Evolutionary conservation across 345 rosid genomes (phyloP).

Genomic region (Linum tenue): DNA sequence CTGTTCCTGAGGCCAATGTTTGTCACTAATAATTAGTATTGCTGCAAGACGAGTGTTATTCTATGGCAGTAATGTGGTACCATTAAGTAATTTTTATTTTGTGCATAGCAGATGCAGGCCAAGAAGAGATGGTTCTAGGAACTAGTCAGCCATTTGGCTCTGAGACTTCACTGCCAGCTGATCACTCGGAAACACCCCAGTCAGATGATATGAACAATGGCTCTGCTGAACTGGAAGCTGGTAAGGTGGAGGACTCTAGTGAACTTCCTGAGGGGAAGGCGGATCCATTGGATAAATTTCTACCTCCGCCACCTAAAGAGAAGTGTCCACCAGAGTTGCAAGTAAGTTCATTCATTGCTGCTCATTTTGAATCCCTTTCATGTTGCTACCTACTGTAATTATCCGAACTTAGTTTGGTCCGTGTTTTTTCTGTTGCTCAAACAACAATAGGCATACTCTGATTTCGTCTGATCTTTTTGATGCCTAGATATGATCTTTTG

Average conservation of each 20-base stretch:
- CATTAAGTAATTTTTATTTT: not conserved
- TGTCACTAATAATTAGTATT: too few relatives aligned
- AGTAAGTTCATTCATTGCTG: constrained; percentile 32
- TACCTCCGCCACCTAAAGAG: constrained; percentile 48
- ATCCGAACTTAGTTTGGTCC: not conserved
- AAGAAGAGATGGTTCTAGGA: constrained; percentile 25
- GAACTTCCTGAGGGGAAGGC: constrained; percentile 31
- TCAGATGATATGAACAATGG: constrained; percentile 23
- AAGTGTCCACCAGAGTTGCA: constrained; percentile 78
- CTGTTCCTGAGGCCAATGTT: too few relatives aligned
- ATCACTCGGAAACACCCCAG: constrained; percentile 31
- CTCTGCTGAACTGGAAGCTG: constrained; percentile 30
- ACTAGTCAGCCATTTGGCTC: constrained; percentile 28
- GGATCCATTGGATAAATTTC: constrained; percentile 66
- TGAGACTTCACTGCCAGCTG: constrained; percentile 36
- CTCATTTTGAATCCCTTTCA: not conserved
- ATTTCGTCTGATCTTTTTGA: constrained; percentile 3
- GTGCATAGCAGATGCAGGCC: constrained; percentile 28
- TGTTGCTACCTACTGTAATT: not conserved
- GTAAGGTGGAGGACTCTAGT: constrained; percentile 26
- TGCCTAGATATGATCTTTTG: constrained; percentile 4
- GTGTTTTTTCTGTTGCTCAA: not conserved
- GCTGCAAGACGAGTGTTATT: too few relatives aligned
- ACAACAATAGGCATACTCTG: not conserved
- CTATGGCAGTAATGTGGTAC: not conserved